phyloP scores from a whole-genome alignment of 495 filamentous ascomycete genomes.

The Penicillium malachiteum region DNA sequence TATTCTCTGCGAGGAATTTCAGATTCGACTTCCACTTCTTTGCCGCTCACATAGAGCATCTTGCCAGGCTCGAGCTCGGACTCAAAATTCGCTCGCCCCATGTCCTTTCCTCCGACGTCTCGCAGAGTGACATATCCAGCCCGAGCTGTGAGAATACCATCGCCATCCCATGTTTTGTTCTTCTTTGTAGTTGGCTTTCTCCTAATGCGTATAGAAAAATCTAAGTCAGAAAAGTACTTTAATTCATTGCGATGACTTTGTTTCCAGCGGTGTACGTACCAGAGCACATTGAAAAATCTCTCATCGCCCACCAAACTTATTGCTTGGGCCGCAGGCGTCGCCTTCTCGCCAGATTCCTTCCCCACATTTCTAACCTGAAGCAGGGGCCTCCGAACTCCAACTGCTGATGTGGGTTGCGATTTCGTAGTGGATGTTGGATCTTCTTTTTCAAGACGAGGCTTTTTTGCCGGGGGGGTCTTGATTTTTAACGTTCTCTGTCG shows the following conservation, averaged over 20 bases:
- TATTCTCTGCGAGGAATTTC: constrained; percentile 63
- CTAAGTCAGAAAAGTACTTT: neutral
- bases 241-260: neutral
- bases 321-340: neutral
- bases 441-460: constrained; percentile 26
- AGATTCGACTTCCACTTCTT: constrained; percentile 72
- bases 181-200: constrained; percentile 76
- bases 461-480: constrained; percentile 28
- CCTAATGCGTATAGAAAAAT: constrained; percentile 38
- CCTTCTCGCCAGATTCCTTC: constrained; percentile 11
- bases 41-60: constrained; percentile 64
- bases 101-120: constrained; percentile 64
- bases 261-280: constrained; percentile 39
- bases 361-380: constrained; percentile 32
- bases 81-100: constrained; percentile 59
- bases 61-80: constrained; percentile 59
- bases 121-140: constrained; percentile 61
- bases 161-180: constrained; percentile 87
- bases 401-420: constrained; percentile 8
- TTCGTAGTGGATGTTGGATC: constrained; percentile 12
- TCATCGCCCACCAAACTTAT: constrained; percentile 29
- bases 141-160: constrained; percentile 62
- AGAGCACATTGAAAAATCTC: constrained; percentile 66
- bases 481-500: constrained; percentile 7
- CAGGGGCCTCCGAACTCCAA: constrained; percentile 26